Base-by-base conservation (phyloP, 352 stramenopile species). In the Phytopythium mirpurense region DNA sequence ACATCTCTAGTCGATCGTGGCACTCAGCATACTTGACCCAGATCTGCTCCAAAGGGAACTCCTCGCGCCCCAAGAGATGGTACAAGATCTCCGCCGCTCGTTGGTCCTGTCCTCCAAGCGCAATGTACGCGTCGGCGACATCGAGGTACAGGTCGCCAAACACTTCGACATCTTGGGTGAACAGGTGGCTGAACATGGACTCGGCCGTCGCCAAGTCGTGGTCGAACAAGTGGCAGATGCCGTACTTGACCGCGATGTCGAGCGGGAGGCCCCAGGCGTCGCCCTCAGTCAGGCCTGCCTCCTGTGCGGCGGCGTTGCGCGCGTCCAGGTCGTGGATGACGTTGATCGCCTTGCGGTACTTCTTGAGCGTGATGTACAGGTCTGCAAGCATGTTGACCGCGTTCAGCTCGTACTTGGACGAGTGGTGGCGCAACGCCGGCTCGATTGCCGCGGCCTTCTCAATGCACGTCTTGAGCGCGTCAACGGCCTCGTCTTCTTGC, bases 341-440 rank as follows among this genome's bases (percentile, higher is more conserved):
- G 23, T 74, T 57, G 55, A 95, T 89, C 19, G 84, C 82, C 29
- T 90, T 76, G 3, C 73, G 72, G 61, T 89, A 95, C 35, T 90
- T 89, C 54, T 87, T 89, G 10, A 93, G 66, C 27, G 82, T 90
- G 59, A 95, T 95, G 55, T 90, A 92, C 54, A 95, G 55, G 51
- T 94, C 84, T 0, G 82, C 76, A 9, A 94, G 74, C 84, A 94
- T 94, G 66, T 94, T 94, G n/a, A 93, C 74, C 1, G 84, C 84
- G 36, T 92, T 91, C 0, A 92, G 74, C 44, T 93, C 84, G 56
- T 88, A 86, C 40, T 89, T 89, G 0, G 78, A 87, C 14, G 76
- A 75, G 34, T 86, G 75, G 36, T 82, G 63, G 32, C 80, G 71
- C n/a, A 65, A 59, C 27, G 70, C 50, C n/a, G 78, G 70, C 26